Conservation (phyloP, 805 yeast genomes). For the Wickerhamiella brachini region DNA sequence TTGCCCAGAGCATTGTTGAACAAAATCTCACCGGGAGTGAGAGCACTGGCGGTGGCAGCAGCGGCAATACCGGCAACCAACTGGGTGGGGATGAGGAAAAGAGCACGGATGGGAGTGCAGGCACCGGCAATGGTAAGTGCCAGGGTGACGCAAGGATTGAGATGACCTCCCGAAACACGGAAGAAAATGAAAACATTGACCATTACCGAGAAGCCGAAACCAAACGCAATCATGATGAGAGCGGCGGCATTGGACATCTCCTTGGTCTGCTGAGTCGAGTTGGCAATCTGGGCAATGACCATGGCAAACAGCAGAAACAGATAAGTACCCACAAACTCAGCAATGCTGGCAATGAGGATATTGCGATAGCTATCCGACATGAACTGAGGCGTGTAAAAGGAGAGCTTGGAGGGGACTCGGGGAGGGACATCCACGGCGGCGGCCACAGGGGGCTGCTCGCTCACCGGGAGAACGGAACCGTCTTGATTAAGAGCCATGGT, state of each 20-base stretch:
- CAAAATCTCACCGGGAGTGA: slow-evolving; percentile 34
- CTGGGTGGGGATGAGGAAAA: slow-evolving; percentile 52
- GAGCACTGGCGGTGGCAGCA: slow-evolving; percentile 22
- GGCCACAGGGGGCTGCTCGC: not conserved
- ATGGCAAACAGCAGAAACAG: slow-evolving; percentile 72
- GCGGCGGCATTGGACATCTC: slow-evolving; percentile 39
- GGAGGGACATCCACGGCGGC: not conserved
- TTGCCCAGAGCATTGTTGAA: slow-evolving; percentile 52
- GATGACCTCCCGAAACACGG: slow-evolving; percentile 77
- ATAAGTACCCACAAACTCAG: slow-evolving; percentile 74
- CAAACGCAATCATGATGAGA: slow-evolving; percentile 54
- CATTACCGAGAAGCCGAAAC: slow-evolving; percentile 12
- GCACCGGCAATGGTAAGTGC: slow-evolving; percentile 61
- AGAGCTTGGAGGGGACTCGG: not conserved
- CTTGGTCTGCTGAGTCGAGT: slow-evolving; percentile 30
- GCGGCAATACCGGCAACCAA: slow-evolving; percentile 82
- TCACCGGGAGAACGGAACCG: not conserved
- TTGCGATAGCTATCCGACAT: not conserved
- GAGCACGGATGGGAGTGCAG: slow-evolving; percentile 57
- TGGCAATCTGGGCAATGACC: slow-evolving; percentile 74
- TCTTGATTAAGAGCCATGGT: not conserved
- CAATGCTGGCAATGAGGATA: not conserved
- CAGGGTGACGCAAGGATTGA: slow-evolving; percentile 79
- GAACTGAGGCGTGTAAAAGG: not conserved
- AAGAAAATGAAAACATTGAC: slow-evolving; percentile 36